Percentiles rank a stretch among this genome's conserved stretches.
phyloP scores from a whole-genome alignment of 1,284 basidiomycete genomes.

The Psilocybe mexicana region DNA sequence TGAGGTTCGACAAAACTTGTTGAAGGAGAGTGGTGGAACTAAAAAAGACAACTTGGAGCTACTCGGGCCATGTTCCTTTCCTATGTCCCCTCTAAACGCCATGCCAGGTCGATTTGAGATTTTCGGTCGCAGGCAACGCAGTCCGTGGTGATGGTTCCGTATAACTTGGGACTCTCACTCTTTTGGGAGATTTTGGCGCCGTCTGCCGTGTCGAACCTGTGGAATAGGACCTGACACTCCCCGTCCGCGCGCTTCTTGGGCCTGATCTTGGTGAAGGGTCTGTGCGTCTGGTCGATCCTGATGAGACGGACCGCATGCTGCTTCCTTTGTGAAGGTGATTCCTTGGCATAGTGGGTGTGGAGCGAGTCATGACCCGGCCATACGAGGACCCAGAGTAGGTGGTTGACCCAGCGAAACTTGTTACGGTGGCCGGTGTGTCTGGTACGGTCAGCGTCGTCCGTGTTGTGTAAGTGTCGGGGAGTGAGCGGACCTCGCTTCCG shows the following conservation, averaged over 20 bases:
- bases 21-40: background rate
- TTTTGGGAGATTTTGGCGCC: background rate
- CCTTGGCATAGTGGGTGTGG: background rate
- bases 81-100: slow-evolving; percentile 12
- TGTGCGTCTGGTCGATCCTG: slow-evolving; percentile 12
- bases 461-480: slow-evolving; percentile 11
- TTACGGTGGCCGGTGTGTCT: slow-evolving; percentile 12
- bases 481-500: slow-evolving; percentile 9
- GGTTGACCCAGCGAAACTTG: slow-evolving; percentile 14
- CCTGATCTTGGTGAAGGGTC: slow-evolving; percentile 7
- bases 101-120: slow-evolving; percentile 23
- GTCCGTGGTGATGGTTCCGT: background rate
- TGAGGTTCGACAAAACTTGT: background rate
- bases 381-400: slow-evolving; percentile 14
- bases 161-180: slow-evolving; percentile 5
- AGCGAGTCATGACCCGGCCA: slow-evolving; percentile 5
- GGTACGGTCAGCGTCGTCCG: slow-evolving; percentile 15
- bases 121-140: slow-evolving; percentile 6
- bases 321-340: slow-evolving; percentile 3
- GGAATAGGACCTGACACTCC: slow-evolving; percentile 16
- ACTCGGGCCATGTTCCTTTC: too few species aligned
- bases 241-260: slow-evolving; percentile 11
- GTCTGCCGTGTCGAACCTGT: slow-evolving; percentile 9
- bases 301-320: slow-evolving; percentile 14
- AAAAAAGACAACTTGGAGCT: too few species aligned